phyloP scores from a whole-genome alignment of 495 filamentous ascomycete genomes.

The Podospora comata region DNA sequence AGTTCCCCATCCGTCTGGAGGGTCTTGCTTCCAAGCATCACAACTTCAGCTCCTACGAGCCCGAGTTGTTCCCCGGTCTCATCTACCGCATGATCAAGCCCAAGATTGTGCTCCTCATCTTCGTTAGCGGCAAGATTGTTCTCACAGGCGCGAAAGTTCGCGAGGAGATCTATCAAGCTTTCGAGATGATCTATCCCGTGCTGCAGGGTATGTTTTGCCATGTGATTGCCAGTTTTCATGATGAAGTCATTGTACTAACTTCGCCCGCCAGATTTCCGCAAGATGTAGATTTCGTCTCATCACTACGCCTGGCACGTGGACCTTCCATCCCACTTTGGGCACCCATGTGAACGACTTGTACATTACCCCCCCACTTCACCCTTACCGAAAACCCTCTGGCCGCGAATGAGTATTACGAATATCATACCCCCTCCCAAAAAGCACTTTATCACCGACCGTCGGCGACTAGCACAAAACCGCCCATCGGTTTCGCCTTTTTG shows the following conservation, averaged over 20 bases:
- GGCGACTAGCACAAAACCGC: constrained; percentile 5
- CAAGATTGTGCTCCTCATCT: constrained; percentile 98
- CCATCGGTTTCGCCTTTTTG: constrained; percentile 12
- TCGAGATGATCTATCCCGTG: constrained; percentile 99
- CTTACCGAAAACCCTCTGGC: constrained; percentile 43
- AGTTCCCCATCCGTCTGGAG: constrained; percentile 97
- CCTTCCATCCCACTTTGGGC: neutral
- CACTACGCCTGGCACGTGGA: constrained; percentile 13
- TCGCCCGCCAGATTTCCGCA: constrained; percentile 44
- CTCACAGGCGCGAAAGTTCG: constrained; percentile 96
- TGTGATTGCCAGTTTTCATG: constrained; percentile 24
- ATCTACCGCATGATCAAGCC: constrained; percentile 99
- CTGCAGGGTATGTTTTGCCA: constrained; percentile 65
- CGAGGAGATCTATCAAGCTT: constrained; percentile 98
- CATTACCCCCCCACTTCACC: constrained; percentile 9
- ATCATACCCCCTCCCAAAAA: constrained; percentile 28
- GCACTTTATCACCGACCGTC: constrained; percentile 7
- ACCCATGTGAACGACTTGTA: constrained; percentile 19
- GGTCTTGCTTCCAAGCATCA: constrained; percentile 94
- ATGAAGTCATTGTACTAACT: constrained; percentile 19
- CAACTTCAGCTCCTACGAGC: constrained; percentile 99
- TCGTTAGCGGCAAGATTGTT: constrained; percentile 98
- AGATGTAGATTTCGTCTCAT: constrained; percentile 38
- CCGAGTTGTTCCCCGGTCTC: constrained; percentile 96
- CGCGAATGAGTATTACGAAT: constrained; percentile 49